Percentiles rank a stretch among this genome's conserved stretches.
Conservation (phyloP, 805 yeast species). For the Nakazawaea laoshanensis region DNA sequence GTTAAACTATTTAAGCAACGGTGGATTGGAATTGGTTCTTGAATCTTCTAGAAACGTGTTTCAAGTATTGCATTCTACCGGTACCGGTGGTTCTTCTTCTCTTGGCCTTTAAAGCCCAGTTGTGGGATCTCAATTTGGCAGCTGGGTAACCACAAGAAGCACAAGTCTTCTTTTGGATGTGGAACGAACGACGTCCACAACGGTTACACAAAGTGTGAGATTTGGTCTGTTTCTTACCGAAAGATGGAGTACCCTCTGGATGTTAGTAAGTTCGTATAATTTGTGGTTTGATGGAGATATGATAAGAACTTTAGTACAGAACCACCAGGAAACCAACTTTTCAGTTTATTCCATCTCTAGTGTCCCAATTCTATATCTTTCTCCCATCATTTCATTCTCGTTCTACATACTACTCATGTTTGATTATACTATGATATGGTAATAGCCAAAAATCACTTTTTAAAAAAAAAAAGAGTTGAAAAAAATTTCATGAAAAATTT, state of each 20-base stretch:
- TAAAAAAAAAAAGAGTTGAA: not conserved
- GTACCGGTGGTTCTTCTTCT: slow-evolving; percentile 99
- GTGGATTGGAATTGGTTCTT: slow-evolving; percentile 95
- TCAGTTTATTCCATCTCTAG: too few species aligned
- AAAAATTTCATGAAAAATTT: not conserved
- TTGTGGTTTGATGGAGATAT: slow-evolving; percentile 7
- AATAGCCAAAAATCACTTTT: not conserved
- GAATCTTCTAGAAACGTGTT: slow-evolving; percentile 95
- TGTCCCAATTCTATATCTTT: not conserved
- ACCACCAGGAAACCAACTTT: too few species aligned
- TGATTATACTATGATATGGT: not conserved
- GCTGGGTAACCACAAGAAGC: slow-evolving; percentile 99
- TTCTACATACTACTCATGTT: slow-evolving; percentile 77
- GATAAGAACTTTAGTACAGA: not conserved
- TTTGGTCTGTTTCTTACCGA: slow-evolving; percentile 99
- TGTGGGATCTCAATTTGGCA: slow-evolving; percentile 96
- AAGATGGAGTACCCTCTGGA: slow-evolving; percentile 98
- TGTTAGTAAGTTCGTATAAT: slow-evolving; percentile 23
- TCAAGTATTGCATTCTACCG: slow-evolving; percentile 98
- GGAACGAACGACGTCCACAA: slow-evolving; percentile 99
- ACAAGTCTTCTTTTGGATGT: slow-evolving; percentile 98
- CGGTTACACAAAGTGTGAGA: slow-evolving; percentile 98
- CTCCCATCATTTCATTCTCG: slow-evolving; percentile 15
- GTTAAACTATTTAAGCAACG: slow-evolving; percentile 6
- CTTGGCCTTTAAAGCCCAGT: slow-evolving; percentile 99